A percentile compares a stretch with the other conserved stretches of the same genome.
Evolutionary conservation across 2,329 filamentous ascomycete genomes (phyloP).

Genomic region (Cytospora piceicola): DNA sequence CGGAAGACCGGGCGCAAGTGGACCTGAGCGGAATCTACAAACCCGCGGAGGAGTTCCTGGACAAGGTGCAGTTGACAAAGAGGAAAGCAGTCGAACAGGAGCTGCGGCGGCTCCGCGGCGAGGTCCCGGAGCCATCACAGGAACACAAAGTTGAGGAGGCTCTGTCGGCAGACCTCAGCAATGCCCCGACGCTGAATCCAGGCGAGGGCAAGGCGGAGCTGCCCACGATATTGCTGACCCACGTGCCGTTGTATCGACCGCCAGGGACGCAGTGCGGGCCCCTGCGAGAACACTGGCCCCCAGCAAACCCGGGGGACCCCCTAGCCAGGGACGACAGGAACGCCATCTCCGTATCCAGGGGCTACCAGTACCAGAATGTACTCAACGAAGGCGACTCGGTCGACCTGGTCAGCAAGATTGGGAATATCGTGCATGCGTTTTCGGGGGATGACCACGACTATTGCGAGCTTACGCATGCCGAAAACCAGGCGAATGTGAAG

Average conservation of each 20-base stretch:
- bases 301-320: slow-evolving; percentile 60
- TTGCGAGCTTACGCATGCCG: slow-evolving; percentile 82
- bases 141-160: slow-evolving; percentile 64
- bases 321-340: slow-evolving; percentile 70
- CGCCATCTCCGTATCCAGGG: slow-evolving; percentile 74
- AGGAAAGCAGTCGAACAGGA: slow-evolving; percentile 70
- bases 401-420: slow-evolving; percentile 75
- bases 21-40: slow-evolving; percentile 69
- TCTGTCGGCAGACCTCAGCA: slow-evolving; percentile 49
- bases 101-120: slow-evolving; percentile 65
- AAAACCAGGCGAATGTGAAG: slow-evolving; percentile 64
- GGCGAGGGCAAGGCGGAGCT: slow-evolving; percentile 62
- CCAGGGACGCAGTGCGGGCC: slow-evolving; percentile 87
- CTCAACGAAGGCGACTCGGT: slow-evolving; percentile 76
- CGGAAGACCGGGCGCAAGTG: slow-evolving; percentile 53
- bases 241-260: slow-evolving; percentile 85
- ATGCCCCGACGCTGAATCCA: slow-evolving; percentile 46
- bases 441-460: slow-evolving; percentile 98
- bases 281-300: slow-evolving; percentile 80
- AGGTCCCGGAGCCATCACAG: slow-evolving; percentile 59
- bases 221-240: slow-evolving; percentile 86
- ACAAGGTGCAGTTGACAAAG: slow-evolving; percentile 66
- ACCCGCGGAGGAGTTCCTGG: slow-evolving; percentile 76
- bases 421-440: slow-evolving; percentile 84
- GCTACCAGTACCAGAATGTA: slow-evolving; percentile 98